Conservation (phyloP, 2,329 filamentous ascomycete species). For the Xylariaceae sp. region DNA sequence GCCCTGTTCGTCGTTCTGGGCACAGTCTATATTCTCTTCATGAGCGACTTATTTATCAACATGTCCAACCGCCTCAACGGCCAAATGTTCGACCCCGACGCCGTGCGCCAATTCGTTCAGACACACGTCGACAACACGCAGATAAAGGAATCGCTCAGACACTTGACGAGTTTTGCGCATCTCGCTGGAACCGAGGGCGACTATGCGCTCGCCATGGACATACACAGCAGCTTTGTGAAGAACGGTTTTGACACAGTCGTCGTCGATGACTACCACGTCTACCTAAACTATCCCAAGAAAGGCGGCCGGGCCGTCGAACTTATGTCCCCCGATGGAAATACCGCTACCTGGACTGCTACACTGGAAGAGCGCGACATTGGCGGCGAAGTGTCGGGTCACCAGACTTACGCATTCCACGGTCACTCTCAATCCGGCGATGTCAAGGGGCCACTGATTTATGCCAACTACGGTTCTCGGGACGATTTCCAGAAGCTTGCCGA, state of each 20-base stretch:
- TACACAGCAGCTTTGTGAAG: constrained; percentile 68
- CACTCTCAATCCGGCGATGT: constrained; percentile 84
- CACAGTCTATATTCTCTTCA: constrained; percentile 78
- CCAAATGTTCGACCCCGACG: constrained; percentile 77
- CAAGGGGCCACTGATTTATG: constrained; percentile 81
- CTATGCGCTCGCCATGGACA: constrained; percentile 77
- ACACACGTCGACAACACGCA: constrained; percentile 62
- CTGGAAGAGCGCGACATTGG: constrained; percentile 77
- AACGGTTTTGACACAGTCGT: constrained; percentile 69
- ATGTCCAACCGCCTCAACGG: constrained; percentile 58
- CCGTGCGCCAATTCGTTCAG: constrained; percentile 70
- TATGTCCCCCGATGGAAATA: constrained; percentile 57
- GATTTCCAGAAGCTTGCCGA: constrained; percentile 73
- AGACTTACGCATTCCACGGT: constrained; percentile 80
- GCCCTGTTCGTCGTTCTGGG: constrained; percentile 70
- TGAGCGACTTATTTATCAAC: constrained; percentile 73
- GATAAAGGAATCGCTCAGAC: constrained; percentile 67
- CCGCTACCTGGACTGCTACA: constrained; percentile 68
- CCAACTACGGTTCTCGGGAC: constrained; percentile 79
- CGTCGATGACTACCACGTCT: constrained; percentile 78
- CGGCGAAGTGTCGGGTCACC: constrained; percentile 55
- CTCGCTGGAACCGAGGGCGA: constrained; percentile 93
- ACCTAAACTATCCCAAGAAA: constrained; percentile 81
- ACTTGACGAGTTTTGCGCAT: constrained; percentile 80
- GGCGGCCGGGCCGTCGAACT: constrained; percentile 78